Evolutionary conservation across 2,329 filamentous ascomycete genomes (phyloP).

Genomic region (Xylariomycetidae sp.): DNA sequence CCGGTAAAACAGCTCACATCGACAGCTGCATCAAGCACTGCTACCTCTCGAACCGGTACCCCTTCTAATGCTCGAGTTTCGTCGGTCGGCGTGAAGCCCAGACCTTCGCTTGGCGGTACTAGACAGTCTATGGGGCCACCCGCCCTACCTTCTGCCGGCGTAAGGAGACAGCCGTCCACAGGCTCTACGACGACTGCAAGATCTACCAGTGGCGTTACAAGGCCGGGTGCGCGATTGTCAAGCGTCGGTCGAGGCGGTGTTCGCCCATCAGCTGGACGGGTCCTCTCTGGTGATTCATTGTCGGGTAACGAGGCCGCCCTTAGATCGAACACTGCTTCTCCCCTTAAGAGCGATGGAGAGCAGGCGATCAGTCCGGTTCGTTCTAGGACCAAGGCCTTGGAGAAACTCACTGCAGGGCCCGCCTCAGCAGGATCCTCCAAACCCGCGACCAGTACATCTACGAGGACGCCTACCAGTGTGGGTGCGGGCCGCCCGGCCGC

Average conservation of each 20-base stretch:
- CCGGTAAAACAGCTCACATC: constrained; percentile 67
- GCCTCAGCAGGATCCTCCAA: constrained; percentile 29
- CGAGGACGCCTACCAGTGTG: constrained; percentile 23
- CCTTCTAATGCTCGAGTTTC: constrained; percentile 51
- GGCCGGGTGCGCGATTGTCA: constrained; percentile 40
- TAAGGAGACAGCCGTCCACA: constrained; percentile 39
- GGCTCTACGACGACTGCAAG: constrained; percentile 35
- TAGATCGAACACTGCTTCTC: constrained; percentile 38
- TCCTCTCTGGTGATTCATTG: constrained; percentile 43
- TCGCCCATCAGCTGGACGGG: constrained; percentile 37
- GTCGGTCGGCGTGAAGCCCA: constrained; percentile 43
- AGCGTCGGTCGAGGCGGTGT: constrained; percentile 27
- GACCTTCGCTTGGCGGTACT: constrained; percentile 48
- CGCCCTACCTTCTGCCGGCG: constrained; percentile 39
- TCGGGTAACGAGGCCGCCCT: constrained; percentile 37
- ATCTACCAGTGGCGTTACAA: constrained; percentile 24
- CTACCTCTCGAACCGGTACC: constrained; percentile 60
- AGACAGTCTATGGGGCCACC: constrained; percentile 68
- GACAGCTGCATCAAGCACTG: constrained; percentile 48
- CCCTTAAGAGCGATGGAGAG: constrained; percentile 47
- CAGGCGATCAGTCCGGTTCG: constrained; percentile 47
- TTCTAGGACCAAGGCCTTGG: constrained; percentile 46
- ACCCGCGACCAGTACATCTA: constrained; percentile 22
- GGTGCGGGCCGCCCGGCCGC: constrained; percentile 35
- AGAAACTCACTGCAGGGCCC: constrained; percentile 40